A percentile compares a stretch with the other conserved stretches of the same genome.
Evolutionary conservation across 2,329 filamentous ascomycete species (phyloP).

Genomic region (Phoma sp.): DNA sequence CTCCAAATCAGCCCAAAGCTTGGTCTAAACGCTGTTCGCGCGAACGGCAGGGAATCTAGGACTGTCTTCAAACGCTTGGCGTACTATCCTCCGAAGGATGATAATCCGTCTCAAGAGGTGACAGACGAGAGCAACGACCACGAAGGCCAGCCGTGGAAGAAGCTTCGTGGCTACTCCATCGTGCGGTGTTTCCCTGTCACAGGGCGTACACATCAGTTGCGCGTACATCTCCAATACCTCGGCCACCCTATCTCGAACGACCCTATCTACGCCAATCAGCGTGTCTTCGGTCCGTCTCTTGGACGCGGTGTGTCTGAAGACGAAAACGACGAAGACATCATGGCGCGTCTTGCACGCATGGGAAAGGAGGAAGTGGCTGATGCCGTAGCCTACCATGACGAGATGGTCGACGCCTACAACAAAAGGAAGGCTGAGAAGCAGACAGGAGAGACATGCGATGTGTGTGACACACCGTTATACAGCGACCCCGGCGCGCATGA

Average conservation of each 20-base stretch:
- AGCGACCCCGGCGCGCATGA: conserved; percentile 91
- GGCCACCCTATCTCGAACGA: conserved; percentile 97
- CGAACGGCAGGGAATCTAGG: conserved; percentile 85
- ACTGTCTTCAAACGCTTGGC: conserved; percentile 91
- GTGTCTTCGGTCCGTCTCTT: conserved; percentile 84
- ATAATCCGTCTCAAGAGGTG: conserved; percentile 18
- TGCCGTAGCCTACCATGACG: conserved; percentile 90
- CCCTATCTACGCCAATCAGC: conserved; percentile 94
- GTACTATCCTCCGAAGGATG: conserved; percentile 74
- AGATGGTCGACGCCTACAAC: conserved; percentile 89
- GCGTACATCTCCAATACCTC: conserved; percentile 92
- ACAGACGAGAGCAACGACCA: conserved; percentile 25
- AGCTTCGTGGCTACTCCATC: conserved; percentile 81
- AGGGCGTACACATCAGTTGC: conserved; percentile 90
- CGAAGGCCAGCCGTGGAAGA: conserved; percentile 57
- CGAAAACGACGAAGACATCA: conserved; percentile 86
- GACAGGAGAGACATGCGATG: conserved; percentile 79
- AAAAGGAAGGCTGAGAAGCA: conserved; percentile 91
- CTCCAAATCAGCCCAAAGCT: conserved; percentile 94
- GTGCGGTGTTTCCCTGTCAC: conserved; percentile 93
- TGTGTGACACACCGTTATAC: conserved; percentile 88
- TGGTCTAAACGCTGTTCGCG: conserved; percentile 90
- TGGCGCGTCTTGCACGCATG: conserved; percentile 84
- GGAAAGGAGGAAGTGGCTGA: conserved; percentile 92
- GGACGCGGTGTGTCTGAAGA: conserved; percentile 70